A percentile compares a stretch with the other conserved stretches of the same genome.
These are phyloP conservation scores for Leucocoprinus leucothites DNA, from an alignment of 768 basidiomycete genomes.

Conservation along the genomic window DNA sequence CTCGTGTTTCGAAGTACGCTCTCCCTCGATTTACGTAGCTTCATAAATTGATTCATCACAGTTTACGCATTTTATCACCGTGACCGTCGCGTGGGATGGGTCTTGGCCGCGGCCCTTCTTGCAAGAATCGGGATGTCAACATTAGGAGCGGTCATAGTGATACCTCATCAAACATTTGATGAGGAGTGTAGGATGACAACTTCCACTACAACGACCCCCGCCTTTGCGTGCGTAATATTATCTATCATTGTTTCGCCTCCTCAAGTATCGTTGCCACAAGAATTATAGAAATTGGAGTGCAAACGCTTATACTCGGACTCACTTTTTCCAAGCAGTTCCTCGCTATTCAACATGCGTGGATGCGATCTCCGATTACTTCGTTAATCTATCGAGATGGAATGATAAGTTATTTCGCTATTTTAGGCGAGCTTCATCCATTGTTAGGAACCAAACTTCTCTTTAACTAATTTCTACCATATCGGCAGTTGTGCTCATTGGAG, in stretches of 20 bases:
- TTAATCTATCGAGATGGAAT: slow-evolving; percentile 12
- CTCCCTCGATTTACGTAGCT: background rate
- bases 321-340: slow-evolving; percentile 18
- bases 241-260: background rate
- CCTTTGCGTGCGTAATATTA: slow-evolving; percentile 13
- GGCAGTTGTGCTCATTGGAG: slow-evolving; percentile 14
- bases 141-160: slow-evolving; percentile 11
- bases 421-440: background rate
- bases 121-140: slow-evolving; percentile 11
- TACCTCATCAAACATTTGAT: slow-evolving; percentile 16
- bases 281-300: slow-evolving; percentile 15
- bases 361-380: slow-evolving; percentile 15
- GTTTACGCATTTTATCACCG: slow-evolving; percentile 17
- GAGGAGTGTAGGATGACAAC: slow-evolving; percentile 12
- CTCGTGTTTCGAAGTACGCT: background rate
- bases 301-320: slow-evolving; percentile 16
- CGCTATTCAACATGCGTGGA: slow-evolving; percentile 15
- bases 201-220: slow-evolving; percentile 14
- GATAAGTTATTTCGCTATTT: slow-evolving; percentile 6
- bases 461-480: background rate
- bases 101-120: slow-evolving; percentile 10
- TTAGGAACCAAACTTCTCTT: background rate
- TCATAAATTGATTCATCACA: background rate
- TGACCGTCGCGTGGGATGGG: slow-evolving; percentile 11
- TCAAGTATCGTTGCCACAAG: background rate